Evolutionary conservation across 2,329 filamentous ascomycete genomes (phyloP), one percentile per base, ranked within the genome.

Genomic region (Cordyceps javanica): DNA sequence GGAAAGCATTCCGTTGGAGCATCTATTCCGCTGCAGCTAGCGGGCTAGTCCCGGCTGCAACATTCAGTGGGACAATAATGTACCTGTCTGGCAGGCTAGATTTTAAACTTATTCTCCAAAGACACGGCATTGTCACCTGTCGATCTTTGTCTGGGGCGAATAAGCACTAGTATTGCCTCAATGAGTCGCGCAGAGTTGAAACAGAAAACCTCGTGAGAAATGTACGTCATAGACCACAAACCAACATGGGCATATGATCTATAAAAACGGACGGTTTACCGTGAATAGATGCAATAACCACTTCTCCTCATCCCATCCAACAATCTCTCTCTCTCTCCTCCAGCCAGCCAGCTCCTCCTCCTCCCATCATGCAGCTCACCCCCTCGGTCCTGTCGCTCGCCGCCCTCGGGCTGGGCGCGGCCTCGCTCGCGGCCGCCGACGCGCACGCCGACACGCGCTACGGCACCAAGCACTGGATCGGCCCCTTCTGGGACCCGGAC

Each of bases 391-490:
- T 51, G 4, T 38, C 39, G 9, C 46, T 57, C 46, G 55, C 46
- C 38, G 38, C 48, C 46, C 30, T 28, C 45, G 54, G 53, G 13
- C 26, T 56, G 25, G 5, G 32, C 28, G 26, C 36, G 36, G 14
- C 44, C 36, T 19, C 38, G 36, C 32, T 51, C 45, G 55, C 41
- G 28, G 38, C 55, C 36, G 55, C 46, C 36, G 38, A 50, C 45
- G 55, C 55, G n/a, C 55, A 50, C 45, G 45, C 45, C 36, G 55
- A 53, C 41, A 58, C 49, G 13, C 56, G 56, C 41, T 59, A 49
- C 50, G 57, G 57, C 26, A 55, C 50, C 42, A 59, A 55, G 49
- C 57, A 59, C 34, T 59, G 57, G 57, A 42, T 55, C 44, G 50
- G 57, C 10, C 19, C 50, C 50, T 59, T 55, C 34, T 59, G 57